phyloP scores from a whole-genome alignment of 768 basidiomycete species.

The Boletus rubropictus region DNA sequence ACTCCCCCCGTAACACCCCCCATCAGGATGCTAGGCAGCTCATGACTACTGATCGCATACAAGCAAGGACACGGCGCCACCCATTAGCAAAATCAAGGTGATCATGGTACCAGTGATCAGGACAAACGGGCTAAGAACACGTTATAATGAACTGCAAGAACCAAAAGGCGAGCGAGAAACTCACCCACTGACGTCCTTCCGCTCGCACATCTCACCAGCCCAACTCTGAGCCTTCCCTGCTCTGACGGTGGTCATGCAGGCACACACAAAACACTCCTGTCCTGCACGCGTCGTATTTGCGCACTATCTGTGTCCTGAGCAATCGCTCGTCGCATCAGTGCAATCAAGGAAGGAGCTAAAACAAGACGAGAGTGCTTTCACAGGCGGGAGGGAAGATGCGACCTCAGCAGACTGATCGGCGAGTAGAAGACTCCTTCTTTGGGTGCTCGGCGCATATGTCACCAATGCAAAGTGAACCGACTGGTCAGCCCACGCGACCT shows the following conservation, averaged over 20 bases:
- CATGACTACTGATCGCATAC: constrained; percentile 51
- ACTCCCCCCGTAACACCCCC: constrained; percentile 47
- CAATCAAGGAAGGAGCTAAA: constrained; percentile 51
- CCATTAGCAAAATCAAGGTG: constrained; percentile 56
- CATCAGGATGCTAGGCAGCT: constrained; percentile 69
- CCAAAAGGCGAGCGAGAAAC: constrained; percentile 26
- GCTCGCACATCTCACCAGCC: constrained; percentile 73
- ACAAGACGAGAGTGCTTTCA: constrained; percentile 59
- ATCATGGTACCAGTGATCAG: constrained; percentile 66
- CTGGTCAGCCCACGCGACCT: constrained; percentile 34
- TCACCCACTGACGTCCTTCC: constrained; percentile 75
- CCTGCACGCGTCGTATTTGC: constrained; percentile 55
- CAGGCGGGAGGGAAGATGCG: constrained; percentile 41
- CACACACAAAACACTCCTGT: constrained; percentile 43
- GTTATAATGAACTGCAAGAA: neutral
- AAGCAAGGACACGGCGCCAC: constrained; percentile 65
- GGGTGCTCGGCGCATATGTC: constrained; percentile 35
- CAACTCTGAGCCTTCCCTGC: constrained; percentile 57
- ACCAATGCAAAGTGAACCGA: constrained; percentile 49
- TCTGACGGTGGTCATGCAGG: constrained; percentile 43
- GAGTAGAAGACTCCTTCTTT: constrained; percentile 37
- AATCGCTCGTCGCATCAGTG: constrained; percentile 53
- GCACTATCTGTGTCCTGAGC: constrained; percentile 70
- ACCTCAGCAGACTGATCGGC: constrained; percentile 40
- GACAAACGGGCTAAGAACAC: constrained; percentile 57